Base-by-base conservation (phyloP, 495 filamentous ascomycete genomes). In the Podospora pseudopauciseta region DNA sequence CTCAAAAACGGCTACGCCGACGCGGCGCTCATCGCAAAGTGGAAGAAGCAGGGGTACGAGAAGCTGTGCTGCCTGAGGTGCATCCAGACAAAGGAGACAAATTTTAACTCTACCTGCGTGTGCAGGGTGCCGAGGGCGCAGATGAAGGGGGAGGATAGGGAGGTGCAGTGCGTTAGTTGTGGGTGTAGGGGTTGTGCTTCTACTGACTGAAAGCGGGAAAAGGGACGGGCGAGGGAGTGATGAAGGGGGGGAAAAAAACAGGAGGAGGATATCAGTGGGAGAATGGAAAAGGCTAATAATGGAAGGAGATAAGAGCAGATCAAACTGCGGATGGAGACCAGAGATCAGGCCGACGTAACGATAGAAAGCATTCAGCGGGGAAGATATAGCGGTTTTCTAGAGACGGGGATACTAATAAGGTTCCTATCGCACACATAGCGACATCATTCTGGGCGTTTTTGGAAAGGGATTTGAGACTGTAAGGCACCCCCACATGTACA, bases 21-120 rank as follows among this genome's bases (percentile, higher is more conserved):
- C 82, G 87, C 91, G 20, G 94, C 90, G 78, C 81, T 99, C 70
- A 98, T 99, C 75, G 95, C 95, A 18, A 98, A 99, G 81, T 99
- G 95, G 95, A 99, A 99, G 86, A 99, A 98, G 81, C 91, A 94
- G 74, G 96, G 95, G 23, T 99, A 99, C 80, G 95, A 98, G 81
- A 97, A 98, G 90, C 80, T 99, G 7, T 99, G 95, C 77, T 99
- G 95, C 76, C 83, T 97, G 64, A 89, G 93, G 69, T 99, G 95
- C 79, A 93, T 99, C 65, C 95, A 99, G 77, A 97, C 95, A 3
- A 97, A 97, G 79, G 96, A 99, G 84, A 97, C 94, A 26, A 98
- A 98, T 78, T 98, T 98, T 83, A 96, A 95, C 79, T 88, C 91
- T 56, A 99, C 96, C 3, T 99, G 95, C 76, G 94, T 99, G 72